Evolutionary conservation across 495 filamentous ascomycete species (phyloP).

Genomic region (Durotheca rogersii): DNA sequence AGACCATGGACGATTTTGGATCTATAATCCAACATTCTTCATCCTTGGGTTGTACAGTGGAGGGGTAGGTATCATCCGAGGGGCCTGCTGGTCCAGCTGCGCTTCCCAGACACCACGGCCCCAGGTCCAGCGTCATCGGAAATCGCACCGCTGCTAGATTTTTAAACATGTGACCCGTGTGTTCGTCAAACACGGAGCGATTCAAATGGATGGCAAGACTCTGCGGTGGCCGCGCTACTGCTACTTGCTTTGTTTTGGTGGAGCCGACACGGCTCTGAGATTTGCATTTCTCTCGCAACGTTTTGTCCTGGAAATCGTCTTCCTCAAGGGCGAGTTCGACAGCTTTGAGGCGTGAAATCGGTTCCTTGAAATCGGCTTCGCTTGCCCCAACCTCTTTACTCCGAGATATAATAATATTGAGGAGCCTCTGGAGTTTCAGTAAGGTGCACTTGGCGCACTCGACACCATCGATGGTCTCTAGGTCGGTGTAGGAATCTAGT

Average conservation of each 20-base stretch:
- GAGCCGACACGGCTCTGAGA: slow-evolving; percentile 68
- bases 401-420: slow-evolving; percentile 42
- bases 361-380: slow-evolving; percentile 26
- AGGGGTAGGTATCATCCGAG: slow-evolving; percentile 11
- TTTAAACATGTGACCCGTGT: slow-evolving; percentile 73
- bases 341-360: slow-evolving; percentile 55
- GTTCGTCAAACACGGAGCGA: slow-evolving; percentile 84
- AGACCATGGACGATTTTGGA: slow-evolving; percentile 68
- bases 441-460: slow-evolving; percentile 92
- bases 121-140: slow-evolving; percentile 69
- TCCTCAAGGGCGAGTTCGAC: slow-evolving; percentile 71
- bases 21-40: slow-evolving; percentile 67
- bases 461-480: slow-evolving; percentile 83
- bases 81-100: slow-evolving; percentile 24
- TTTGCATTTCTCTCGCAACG: slow-evolving; percentile 68
- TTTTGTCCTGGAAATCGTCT: slow-evolving; percentile 77
- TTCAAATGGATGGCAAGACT: slow-evolving; percentile 86
- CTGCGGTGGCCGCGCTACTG: slow-evolving; percentile 76
- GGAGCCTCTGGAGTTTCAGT: slow-evolving; percentile 43
- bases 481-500: slow-evolving; percentile 77
- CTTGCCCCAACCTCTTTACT: slow-evolving; percentile 13
- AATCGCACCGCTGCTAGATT: slow-evolving; percentile 78
- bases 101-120: slow-evolving; percentile 73
- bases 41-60: slow-evolving; percentile 28
- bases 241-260: slow-evolving; percentile 86